Percentiles rank a stretch among this genome's conserved stretches.
Conservation (phyloP, 768 basidiomycete genomes). For the Trametes elegans region DNA sequence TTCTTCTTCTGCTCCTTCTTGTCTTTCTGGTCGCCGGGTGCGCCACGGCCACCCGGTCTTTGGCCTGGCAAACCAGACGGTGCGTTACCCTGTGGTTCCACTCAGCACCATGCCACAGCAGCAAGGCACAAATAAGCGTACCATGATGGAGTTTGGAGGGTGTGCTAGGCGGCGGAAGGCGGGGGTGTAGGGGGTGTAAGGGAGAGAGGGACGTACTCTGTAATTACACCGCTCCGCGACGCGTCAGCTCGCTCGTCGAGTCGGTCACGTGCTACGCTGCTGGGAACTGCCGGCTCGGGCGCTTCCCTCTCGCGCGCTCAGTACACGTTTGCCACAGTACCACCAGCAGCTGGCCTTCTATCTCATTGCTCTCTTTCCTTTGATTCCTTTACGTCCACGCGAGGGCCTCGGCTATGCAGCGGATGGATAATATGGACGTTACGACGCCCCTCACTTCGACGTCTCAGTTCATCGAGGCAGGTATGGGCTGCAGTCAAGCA, state of each 20-base stretch:
- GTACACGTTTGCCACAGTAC: slow-evolving; percentile 10
- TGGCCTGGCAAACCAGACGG: slow-evolving; percentile 55
- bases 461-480: slow-evolving; percentile 82
- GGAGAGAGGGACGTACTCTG: not conserved
- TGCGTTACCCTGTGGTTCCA: slow-evolving; percentile 60
- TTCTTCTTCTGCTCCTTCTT: slow-evolving; percentile 76
- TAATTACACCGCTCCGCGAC: slow-evolving; percentile 28
- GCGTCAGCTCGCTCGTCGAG: slow-evolving; percentile 29
- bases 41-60: slow-evolving; percentile 25
- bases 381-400: no score
- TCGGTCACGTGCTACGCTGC: slow-evolving; percentile 10
- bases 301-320: slow-evolving; percentile 1
- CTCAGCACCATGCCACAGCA: not conserved
- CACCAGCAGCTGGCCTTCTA: not conserved
- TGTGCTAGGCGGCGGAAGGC: not conserved
- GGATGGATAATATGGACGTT: slow-evolving; percentile 23
- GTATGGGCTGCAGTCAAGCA: slow-evolving; percentile 32
- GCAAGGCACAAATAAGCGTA: not conserved
- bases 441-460: slow-evolving; percentile 44
- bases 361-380: not conserved
- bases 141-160: slow-evolving; percentile 14
- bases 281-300: slow-evolving; percentile 8
- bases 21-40: slow-evolving; percentile 44
- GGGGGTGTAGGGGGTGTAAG: not conserved
- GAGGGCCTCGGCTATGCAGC: slow-evolving; percentile 2